Evolutionary conservation across 2,329 filamentous ascomycete genomes (phyloP).

Genomic region (Neonectria hederae): DNA sequence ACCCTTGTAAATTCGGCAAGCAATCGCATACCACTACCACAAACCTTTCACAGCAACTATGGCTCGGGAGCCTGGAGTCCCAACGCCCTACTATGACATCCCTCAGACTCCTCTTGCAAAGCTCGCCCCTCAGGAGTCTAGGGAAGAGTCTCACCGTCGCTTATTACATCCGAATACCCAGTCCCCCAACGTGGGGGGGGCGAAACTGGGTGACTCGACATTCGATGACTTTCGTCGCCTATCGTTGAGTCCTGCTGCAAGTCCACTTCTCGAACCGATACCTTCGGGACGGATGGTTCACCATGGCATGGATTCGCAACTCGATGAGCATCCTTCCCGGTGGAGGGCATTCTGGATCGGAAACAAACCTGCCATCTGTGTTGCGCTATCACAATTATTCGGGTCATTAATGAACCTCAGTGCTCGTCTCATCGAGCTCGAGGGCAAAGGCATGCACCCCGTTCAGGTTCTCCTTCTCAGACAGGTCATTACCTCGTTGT

Average conservation of each 20-base stretch:
- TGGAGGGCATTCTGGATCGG: constrained; percentile 61
- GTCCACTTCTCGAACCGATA: constrained; percentile 33
- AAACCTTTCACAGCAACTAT: constrained; percentile 13
- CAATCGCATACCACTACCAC: not conserved
- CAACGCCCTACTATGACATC: constrained; percentile 33
- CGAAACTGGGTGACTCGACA: constrained; percentile 30
- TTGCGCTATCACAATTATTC: constrained; percentile 81
- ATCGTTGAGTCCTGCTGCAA: constrained; percentile 37
- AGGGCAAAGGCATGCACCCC: constrained; percentile 78
- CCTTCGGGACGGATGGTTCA: constrained; percentile 28
- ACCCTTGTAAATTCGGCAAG: constrained; percentile 5
- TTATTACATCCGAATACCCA: constrained; percentile 25
- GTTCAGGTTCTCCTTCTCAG: constrained; percentile 85
- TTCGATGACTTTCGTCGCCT: constrained; percentile 37
- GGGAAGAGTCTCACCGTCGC: constrained; percentile 26
- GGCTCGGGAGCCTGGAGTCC: constrained; percentile 28
- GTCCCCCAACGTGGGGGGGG: constrained; percentile 20
- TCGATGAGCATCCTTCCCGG: constrained; percentile 35
- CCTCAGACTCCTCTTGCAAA: constrained; percentile 27
- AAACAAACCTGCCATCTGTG: constrained; percentile 78
- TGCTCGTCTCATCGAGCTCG: constrained; percentile 77
- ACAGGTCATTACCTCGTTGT: constrained; percentile 76
- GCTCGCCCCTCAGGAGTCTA: constrained; percentile 14
- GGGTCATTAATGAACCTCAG: constrained; percentile 87
- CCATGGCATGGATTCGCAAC: constrained; percentile 5